Conservation (phyloP, 805 yeast genomes). For the Spathaspora boniae region DNA sequence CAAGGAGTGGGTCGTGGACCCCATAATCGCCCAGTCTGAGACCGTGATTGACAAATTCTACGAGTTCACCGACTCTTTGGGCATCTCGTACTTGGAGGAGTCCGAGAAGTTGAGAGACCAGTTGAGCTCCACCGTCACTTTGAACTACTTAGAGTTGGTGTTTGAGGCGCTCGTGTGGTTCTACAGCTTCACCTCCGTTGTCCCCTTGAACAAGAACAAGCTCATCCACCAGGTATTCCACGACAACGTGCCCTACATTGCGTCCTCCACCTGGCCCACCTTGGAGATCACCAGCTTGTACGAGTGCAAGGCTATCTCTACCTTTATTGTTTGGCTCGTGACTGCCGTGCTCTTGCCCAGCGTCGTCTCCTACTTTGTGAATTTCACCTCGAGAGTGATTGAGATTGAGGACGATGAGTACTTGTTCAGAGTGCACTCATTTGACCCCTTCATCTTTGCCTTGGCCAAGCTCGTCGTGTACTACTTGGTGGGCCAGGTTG, state of each 20-base stretch:
- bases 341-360: slow-evolving; percentile 41
- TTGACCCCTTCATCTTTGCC: slow-evolving; percentile 55
- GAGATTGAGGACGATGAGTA: slow-evolving; percentile 30
- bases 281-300: slow-evolving; percentile 37
- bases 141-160: slow-evolving; percentile 29
- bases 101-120: slow-evolving; percentile 37
- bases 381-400: slow-evolving; percentile 44
- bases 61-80: slow-evolving; percentile 32
- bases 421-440: slow-evolving; percentile 36
- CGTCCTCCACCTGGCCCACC: slow-evolving; percentile 19
- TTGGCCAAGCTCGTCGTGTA: slow-evolving; percentile 43
- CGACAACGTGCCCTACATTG: slow-evolving; percentile 26
- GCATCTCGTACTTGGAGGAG: slow-evolving; percentile 31
- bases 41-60: slow-evolving; percentile 19
- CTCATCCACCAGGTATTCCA: slow-evolving; percentile 34
- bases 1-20: slow-evolving; percentile 36
- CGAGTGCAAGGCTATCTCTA: slow-evolving; percentile 24
- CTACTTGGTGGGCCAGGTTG: slow-evolving; percentile 34
- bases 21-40: slow-evolving; percentile 31
- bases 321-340: slow-evolving; percentile 38
- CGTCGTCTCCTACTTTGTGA: slow-evolving; percentile 46
- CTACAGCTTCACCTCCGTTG: slow-evolving; percentile 32
- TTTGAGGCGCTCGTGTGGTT: slow-evolving; percentile 30
- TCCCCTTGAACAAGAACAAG: slow-evolving; percentile 32
- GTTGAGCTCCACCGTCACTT: slow-evolving; percentile 34